phyloP scores from a whole-genome alignment of 768 basidiomycete genomes.

The Amanita fuliginea region DNA sequence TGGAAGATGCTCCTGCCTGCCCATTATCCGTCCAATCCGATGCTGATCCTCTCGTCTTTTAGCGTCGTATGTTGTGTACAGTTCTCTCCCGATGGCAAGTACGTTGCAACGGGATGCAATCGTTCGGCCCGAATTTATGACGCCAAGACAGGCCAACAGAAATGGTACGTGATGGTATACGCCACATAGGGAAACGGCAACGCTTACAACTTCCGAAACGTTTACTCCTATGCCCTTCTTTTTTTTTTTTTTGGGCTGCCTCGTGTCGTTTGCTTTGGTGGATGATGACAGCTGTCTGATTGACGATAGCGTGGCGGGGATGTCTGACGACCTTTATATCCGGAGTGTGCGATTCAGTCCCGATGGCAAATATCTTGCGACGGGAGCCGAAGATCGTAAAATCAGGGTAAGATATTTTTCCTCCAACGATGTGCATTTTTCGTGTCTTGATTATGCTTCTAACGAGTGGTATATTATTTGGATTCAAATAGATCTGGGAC shows the following conservation, averaged over 20 bases:
- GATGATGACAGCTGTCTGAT: conserved; percentile 38
- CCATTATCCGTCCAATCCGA: background rate
- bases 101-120: conserved; percentile 88
- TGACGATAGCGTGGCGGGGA: conserved; percentile 62
- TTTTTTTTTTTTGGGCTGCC: background rate
- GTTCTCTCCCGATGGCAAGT: conserved; percentile 90
- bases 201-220: conserved; percentile 1
- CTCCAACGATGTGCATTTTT: background rate
- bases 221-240: background rate
- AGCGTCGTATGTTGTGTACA: conserved; percentile 79
- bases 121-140: conserved; percentile 93
- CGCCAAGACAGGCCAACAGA: conserved; percentile 76
- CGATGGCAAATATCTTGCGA: conserved; percentile 87
- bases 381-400: conserved; percentile 90
- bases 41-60: background rate
- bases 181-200: background rate
- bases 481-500: conserved; percentile 84
- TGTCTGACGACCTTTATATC: conserved; percentile 78
- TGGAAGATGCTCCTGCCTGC: background rate
- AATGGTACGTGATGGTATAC: conserved; percentile 45
- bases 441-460: background rate
- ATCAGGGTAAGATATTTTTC: conserved; percentile 57
- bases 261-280: conserved; percentile 15
- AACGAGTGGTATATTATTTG: background rate
- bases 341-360: conserved; percentile 93